phyloP scores from a whole-genome alignment of 306 rosid species.

The Benincasa hispida region DNA sequence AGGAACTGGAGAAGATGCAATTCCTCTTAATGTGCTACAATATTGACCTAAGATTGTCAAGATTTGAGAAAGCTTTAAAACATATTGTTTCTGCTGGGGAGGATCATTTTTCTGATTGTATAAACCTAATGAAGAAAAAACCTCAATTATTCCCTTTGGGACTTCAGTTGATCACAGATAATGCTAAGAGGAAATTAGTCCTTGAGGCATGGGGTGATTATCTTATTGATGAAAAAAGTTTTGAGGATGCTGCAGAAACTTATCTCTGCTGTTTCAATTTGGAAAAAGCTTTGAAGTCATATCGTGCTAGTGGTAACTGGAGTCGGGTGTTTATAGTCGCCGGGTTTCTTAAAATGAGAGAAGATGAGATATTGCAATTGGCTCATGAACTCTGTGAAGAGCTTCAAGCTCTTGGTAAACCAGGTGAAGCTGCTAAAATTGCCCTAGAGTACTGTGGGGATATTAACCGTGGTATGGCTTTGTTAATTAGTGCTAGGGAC shows the following conservation, averaged over 20 bases:
- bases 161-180: slow-evolving; percentile 66
- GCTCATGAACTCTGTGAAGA: slow-evolving; percentile 91
- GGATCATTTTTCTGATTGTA: slow-evolving; percentile 54
- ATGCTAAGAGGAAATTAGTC: slow-evolving; percentile 48
- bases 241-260: slow-evolving; percentile 74
- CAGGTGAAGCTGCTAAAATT: slow-evolving; percentile 90
- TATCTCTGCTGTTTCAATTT: slow-evolving; percentile 67
- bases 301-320: slow-evolving; percentile 75
- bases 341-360: slow-evolving; percentile 61
- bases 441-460: slow-evolving; percentile 79
- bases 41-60: slow-evolving; percentile 70
- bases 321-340: slow-evolving; percentile 75
- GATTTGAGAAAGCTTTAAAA: slow-evolving; percentile 84
- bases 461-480: slow-evolving; percentile 32
- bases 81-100: slow-evolving; percentile 89
- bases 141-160: slow-evolving; percentile 84
- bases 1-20: slow-evolving; percentile 70
- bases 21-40: slow-evolving; percentile 64
- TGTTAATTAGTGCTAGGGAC: slow-evolving; percentile 54
- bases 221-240: slow-evolving; percentile 56
- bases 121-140: slow-evolving; percentile 62
- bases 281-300: slow-evolving; percentile 79
- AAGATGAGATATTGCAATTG: slow-evolving; percentile 49
- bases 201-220: slow-evolving; percentile 96
- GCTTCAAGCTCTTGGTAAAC: slow-evolving; percentile 94